Conservation (phyloP, 441 rosid species). For the Croton laevigatus region DNA sequence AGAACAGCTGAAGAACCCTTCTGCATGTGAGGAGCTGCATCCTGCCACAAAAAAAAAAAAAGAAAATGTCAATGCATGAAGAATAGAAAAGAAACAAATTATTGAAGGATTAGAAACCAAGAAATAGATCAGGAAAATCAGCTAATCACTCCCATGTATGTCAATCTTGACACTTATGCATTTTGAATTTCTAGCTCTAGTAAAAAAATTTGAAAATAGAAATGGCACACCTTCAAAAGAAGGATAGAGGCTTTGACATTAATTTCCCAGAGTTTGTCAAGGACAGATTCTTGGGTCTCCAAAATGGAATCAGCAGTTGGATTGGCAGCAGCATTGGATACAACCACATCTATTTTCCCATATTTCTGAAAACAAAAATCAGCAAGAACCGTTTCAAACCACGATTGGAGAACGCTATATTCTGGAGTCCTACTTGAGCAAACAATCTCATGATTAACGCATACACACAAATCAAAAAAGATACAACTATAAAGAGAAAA, state of each 20-base stretch:
- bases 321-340: conserved; percentile 66
- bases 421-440: not conserved
- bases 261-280: conserved; percentile 73
- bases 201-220: not conserved
- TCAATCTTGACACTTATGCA: not conserved
- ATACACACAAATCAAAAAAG: not conserved
- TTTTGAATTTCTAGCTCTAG: not conserved
- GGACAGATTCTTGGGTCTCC: conserved; percentile 46
- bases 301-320: conserved; percentile 51
- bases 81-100: too few species aligned
- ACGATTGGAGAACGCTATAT: not conserved
- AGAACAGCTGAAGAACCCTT: conserved; percentile 78
- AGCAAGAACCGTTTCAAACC: not conserved
- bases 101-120: not conserved
- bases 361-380: conserved; percentile 49
- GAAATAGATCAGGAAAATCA: not conserved
- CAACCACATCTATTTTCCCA: conserved; percentile 60
- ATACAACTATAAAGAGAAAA: not conserved
- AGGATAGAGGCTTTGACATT: conserved; percentile 66
- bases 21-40: conserved; percentile 68
- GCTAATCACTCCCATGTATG: not conserved
- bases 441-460: not conserved
- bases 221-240: conserved; percentile 49
- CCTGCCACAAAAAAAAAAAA: conserved; percentile 37
- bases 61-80: not conserved